Evolutionary conservation across 106 monocot genomes (phyloP), one percentile per base, ranked within the genome.

Genomic region (Ottelia alismoides): DNA sequence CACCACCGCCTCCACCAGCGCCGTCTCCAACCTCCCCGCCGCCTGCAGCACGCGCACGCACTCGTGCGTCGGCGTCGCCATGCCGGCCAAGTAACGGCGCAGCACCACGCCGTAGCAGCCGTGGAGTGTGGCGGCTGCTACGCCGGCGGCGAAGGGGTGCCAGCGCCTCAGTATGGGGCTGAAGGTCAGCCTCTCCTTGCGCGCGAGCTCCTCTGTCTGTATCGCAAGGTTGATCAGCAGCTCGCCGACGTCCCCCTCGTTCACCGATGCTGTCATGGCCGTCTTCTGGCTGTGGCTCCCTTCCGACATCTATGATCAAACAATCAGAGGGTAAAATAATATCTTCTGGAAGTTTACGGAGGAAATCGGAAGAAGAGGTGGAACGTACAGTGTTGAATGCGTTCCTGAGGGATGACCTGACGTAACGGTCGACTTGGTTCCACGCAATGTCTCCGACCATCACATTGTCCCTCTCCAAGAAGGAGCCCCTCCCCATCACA

Each of bases 11-110:
- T 90, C 80, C 25, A 71, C 65, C 69, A 90, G 28, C 43, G 48
- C 30, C 65, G 74, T 84, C 72, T 90, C 90, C 10, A 90, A 58
- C 63, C 60, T 80, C 11, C 74, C n/a, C n/a, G n/a, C n/a, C n/a
- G n/a, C n/a, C n/a, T n/a, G n/a, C n/a, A n/a, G n/a, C n/a, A n/a
- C n/a, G n/a, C n/a, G n/a, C n/a, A n/a, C n/a, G n/a, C n/a, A n/a
- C n/a, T n/a, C n/a, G n/a, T n/a, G n/a, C n/a, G n/a, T n/a, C n/a
- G n/a, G n/a, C n/a, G n/a, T n/a, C n/a, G n/a, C n/a, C n/a, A n/a
- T n/a, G n/a, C n/a, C 69, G 6, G 90, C 80, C 1, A 65, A 45
- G 3, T 90, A 74, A 12, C 84, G 65, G 48, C 80, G 70, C 84
- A 84, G 35, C 30, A 45, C 65, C 84, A 84, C 21, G 84, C 72